Percentiles rank a stretch among this genome's conserved stretches.
Evolutionary conservation across 257 asterid species (phyloP).

Genomic region (Gentiana dahurica): DNA sequence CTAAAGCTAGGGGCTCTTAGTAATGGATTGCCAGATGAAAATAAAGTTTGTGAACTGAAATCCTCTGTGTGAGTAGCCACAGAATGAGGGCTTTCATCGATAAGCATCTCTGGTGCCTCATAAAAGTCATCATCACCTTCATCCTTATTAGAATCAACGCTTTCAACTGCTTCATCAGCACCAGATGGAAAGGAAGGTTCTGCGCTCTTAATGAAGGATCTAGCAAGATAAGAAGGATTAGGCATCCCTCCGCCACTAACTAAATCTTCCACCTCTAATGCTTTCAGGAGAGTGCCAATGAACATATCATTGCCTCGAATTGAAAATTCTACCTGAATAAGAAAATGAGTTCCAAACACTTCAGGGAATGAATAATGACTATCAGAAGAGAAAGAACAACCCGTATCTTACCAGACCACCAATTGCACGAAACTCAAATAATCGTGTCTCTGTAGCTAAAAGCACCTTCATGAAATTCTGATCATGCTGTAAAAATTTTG

Average conservation of each 20-base stretch:
- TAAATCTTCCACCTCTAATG: constrained; percentile 87
- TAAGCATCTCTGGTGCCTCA: constrained; percentile 79
- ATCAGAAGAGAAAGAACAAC: constrained; percentile 6
- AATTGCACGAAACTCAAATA: constrained; percentile 90
- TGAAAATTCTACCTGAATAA: constrained; percentile 74
- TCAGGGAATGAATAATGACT: constrained; percentile 8
- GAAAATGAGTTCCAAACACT: constrained; percentile 13
- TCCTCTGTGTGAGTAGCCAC: constrained; percentile 20
- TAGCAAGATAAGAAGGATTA: constrained; percentile 51
- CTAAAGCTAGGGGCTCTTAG: constrained; percentile 55
- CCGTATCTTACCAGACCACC: constrained; percentile 75
- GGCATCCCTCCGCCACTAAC: constrained; percentile 38
- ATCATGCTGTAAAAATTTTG: constrained; percentile 28
- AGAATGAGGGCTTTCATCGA: constrained; percentile 56
- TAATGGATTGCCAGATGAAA: constrained; percentile 22
- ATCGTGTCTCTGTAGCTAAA: constrained; percentile 71
- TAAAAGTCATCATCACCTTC: constrained; percentile 91
- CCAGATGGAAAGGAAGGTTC: constrained; percentile 45
- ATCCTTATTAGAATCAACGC: constrained; percentile 30
- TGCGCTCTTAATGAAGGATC: constrained; percentile 71
- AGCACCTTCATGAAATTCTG: constrained; percentile 59
- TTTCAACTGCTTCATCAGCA: constrained; percentile 19
- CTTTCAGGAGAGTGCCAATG: constrained; percentile 80
- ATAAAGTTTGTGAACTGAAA: constrained; percentile 14
- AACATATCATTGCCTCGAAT: constrained; percentile 64